These are phyloP conservation scores for Xylariaceae sp. DNA, from an alignment of 2,329 filamentous ascomycete genomes.

Conservation along the genomic window DNA sequence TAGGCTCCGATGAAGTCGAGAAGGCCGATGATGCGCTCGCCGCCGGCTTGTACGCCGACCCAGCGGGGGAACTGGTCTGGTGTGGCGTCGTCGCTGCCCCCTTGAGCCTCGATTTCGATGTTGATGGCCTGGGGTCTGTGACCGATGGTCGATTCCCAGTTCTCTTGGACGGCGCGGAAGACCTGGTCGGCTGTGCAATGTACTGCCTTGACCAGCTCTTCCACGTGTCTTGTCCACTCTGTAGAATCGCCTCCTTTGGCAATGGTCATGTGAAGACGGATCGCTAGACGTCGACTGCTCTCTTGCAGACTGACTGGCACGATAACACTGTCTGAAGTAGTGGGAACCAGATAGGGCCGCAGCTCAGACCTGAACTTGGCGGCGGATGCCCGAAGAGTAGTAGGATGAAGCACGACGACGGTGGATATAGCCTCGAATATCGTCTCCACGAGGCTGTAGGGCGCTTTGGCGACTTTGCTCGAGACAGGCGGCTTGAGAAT, in stretches of 20 bases:
- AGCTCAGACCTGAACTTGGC: slow-evolving; percentile 61
- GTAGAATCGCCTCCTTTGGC: slow-evolving; percentile 71
- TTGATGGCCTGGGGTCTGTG: slow-evolving; percentile 40
- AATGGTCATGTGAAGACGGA: slow-evolving; percentile 72
- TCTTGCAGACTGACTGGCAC: slow-evolving; percentile 49
- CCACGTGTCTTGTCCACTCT: slow-evolving; percentile 70
- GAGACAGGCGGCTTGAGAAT: slow-evolving; percentile 47
- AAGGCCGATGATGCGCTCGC: slow-evolving; percentile 62
- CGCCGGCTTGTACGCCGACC: slow-evolving; percentile 69
- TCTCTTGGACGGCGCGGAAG: slow-evolving; percentile 73
- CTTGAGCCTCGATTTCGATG: slow-evolving; percentile 41
- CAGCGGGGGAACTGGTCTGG: slow-evolving; percentile 58
- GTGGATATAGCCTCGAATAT: slow-evolving; percentile 66
- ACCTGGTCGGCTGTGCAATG: slow-evolving; percentile 71
- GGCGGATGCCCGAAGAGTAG: slow-evolving; percentile 72
- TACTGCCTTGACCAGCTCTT: slow-evolving; percentile 54
- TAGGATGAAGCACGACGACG: slow-evolving; percentile 74
- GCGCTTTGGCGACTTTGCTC: slow-evolving; percentile 36
- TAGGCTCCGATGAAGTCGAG: slow-evolving; percentile 60
- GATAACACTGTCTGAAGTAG: slow-evolving; percentile 44
- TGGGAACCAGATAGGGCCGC: slow-evolving; percentile 58
- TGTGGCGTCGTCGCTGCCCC: slow-evolving; percentile 41
- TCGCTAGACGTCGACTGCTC: slow-evolving; percentile 58
- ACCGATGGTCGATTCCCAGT: slow-evolving; percentile 65
- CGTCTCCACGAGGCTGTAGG: slow-evolving; percentile 53